Evolutionary conservation across 1,139 yeast species (phyloP), one percentile per base, ranked within the genome.

Genomic region (Geotrichum reessii): DNA sequence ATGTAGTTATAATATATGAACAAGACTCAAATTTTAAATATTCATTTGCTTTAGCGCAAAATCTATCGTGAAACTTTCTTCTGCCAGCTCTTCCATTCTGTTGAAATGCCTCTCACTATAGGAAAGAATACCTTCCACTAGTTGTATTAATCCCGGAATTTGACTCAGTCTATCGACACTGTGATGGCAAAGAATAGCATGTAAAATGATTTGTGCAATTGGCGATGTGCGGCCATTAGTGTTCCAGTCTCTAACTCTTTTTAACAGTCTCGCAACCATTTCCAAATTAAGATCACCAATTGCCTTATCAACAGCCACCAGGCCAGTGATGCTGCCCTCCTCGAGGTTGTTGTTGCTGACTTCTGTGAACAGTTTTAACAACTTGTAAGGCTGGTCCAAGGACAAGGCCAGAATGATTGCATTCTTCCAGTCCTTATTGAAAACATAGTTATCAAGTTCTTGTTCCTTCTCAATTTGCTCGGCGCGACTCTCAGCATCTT

Each of bases 221-320:
- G 81, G 84, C 67, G 89, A 88, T 50, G 89, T 85, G 67, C 85
- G 83, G 58, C 90, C 87, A 71, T 91, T 93, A 56, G 95, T 85
- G 72, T 95, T 93, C 99, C 99, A 93, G 69, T 91, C 96, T 66
- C 97, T 82, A 40, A 91, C 78, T 67, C 96, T 84, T 66, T 81
- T 82, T 70, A 93, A 80, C 42, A 93, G 73, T 21, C 76, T 70
- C 47, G 79, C 66, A 17, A 57, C 22, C 50, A 91, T 73, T 0
- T 84, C 87, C 48, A 81, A 75, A 42, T 78, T 81, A 58, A 93
- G 78, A 21, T 73, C 71, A 7, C 78, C 75, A 51, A 93, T 80
- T n/a, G 86, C 82, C 7, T 76, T 72, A 67, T 90, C 97, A 54
- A 93, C 79, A 53, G 80, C 81, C 42, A 69, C 69, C 21, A 90